Percentiles rank a stretch among this genome's conserved stretches.
These are phyloP conservation scores for Begonia fuchsioides DNA, from an alignment of 306 rosid genomes.

Conservation along the genomic window DNA sequence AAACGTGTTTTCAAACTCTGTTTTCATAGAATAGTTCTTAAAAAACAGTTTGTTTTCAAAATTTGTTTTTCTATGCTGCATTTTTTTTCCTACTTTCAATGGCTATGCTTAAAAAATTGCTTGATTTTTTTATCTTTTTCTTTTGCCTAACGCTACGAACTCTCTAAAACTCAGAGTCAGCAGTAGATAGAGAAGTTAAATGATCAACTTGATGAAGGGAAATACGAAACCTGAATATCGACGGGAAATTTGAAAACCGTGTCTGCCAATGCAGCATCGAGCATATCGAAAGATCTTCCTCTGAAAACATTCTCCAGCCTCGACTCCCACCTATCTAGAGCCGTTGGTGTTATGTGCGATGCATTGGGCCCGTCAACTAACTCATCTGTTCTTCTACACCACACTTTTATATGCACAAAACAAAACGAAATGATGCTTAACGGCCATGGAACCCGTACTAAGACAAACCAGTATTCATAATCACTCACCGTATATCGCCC, in stretches of 20 bases:
- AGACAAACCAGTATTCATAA: constrained; percentile 5
- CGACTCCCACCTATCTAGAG: constrained; percentile 79
- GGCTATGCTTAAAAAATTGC: too few relatives aligned
- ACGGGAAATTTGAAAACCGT: constrained; percentile 62
- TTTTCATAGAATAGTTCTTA: too few relatives aligned
- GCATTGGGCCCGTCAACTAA: constrained; percentile 95
- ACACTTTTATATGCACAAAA: constrained; percentile 37
- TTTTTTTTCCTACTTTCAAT: too few relatives aligned
- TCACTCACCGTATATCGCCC: constrained; percentile 85
- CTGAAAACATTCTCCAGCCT: constrained; percentile 54
- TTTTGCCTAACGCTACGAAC: too few relatives aligned
- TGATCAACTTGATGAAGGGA: too few relatives aligned
- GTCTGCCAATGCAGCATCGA: constrained; percentile 83
- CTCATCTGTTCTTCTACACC: constrained; percentile 97
- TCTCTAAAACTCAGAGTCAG: too few relatives aligned
- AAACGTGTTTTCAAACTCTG: too few relatives aligned
- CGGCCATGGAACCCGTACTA: background rate
- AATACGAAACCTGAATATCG: constrained; percentile 54
- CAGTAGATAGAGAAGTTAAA: too few relatives aligned
- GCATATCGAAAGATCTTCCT: constrained; percentile 82
- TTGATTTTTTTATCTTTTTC: too few relatives aligned
- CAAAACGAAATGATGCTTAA: constrained; percentile 1
- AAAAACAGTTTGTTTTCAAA: too few relatives aligned
- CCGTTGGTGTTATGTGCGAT: constrained; percentile 74
- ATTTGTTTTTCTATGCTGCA: too few relatives aligned